These are phyloP conservation scores for Lanmaoa pseudosensibilis DNA, from an alignment of 768 basidiomycete species.

Conservation along the genomic window DNA sequence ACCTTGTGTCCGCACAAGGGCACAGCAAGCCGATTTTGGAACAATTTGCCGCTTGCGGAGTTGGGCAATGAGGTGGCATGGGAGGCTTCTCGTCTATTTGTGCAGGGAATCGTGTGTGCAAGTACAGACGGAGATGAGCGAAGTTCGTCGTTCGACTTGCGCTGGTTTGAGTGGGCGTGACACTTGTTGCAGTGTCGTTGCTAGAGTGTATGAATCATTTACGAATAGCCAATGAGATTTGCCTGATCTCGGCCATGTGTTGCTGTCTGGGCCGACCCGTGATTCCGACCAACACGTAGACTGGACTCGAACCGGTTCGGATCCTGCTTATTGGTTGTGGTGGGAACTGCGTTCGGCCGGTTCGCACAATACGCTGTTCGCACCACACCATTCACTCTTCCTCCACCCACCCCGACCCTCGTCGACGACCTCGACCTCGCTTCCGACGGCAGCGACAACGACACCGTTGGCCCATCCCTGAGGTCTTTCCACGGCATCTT, in stretches of 20 bases:
- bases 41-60: conserved; percentile 5
- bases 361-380: conserved; percentile 22
- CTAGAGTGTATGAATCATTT: background rate
- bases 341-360: conserved; percentile 26
- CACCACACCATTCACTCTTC: conserved; percentile 13
- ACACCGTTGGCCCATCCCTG: conserved; percentile 16
- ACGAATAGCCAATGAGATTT: background rate
- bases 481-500: conserved; percentile 16
- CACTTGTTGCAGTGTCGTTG: background rate
- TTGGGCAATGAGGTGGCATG: conserved; percentile 3
- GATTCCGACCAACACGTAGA: background rate
- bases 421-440: conserved; percentile 5
- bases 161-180: background rate
- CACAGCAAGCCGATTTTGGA: conserved; percentile 7
- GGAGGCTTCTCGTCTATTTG: background rate
- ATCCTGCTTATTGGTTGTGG: conserved; percentile 13
- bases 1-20: background rate
- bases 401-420: conserved; percentile 3
- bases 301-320: conserved; percentile 23
- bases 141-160: background rate
- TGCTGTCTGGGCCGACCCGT: background rate
- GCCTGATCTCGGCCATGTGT: no score
- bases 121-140: conserved; percentile 10
- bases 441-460: conserved; percentile 12
- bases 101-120: background rate